Evolutionary conservation across 495 filamentous ascomycete genomes (phyloP), one percentile per base, ranked within the genome.

Genomic region (Neurospora sp.): DNA sequence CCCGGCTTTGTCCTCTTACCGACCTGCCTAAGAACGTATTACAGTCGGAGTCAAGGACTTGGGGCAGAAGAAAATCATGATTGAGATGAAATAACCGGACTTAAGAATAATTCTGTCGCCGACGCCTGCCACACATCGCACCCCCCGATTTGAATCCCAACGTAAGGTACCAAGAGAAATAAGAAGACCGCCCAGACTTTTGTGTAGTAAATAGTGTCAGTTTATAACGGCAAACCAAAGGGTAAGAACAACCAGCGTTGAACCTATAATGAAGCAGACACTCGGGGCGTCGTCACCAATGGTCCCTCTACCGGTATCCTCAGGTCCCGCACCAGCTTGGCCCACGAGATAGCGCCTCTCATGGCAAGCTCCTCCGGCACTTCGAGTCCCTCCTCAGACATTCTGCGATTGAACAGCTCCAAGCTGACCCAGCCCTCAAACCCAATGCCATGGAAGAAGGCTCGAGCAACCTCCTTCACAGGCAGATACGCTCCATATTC

Each of bases 391-490:
- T 77, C 69, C 75, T 89, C 86, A 16, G 85, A 83, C 82, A 93
- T 87, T 39, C 86, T 87, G 46, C 90, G 82, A 77, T 89, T 90
- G 78, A 96, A 96, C 68, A 95, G 79, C 83, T 96, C 92, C 76
- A 93, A 84, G 74, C 89, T 91, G n/a, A 94, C 88, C 91, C 91
- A 94, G 0, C 92, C 92, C 69, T 89, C 82, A 75, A 89, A 96
- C 7, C 89, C 89, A 12, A 92, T 80, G 5, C 87, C 87, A 16
- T 87, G 82, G 68, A 91, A 87, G 69, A 95, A 87, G 9, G 88
- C 89, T 69, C 81, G 78, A 8, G 89, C 83, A 68, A 93, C 85
- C 69, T 91, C 86, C 70, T 86, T 74, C 31, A 94, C 78, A 5
- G 93, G 93, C 11, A 96, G 81, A 76, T 94, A 95, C 0, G 88